These are phyloP conservation scores for Hypsizygus ulmarius DNA, from an alignment of 1,284 basidiomycete species.

Conservation along the genomic window DNA sequence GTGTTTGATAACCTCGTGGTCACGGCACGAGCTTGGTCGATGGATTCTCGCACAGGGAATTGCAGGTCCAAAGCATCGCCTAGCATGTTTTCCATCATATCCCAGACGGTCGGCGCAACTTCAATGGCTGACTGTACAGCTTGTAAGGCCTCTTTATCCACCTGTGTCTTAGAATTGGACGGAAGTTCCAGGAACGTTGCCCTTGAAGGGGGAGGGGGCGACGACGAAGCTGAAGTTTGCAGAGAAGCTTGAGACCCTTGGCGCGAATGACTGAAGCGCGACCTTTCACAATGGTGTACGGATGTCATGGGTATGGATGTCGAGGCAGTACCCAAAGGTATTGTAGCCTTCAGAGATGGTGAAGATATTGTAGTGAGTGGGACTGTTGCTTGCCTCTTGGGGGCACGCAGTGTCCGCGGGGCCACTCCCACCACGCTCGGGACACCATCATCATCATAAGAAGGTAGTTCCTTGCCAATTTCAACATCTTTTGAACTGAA, in stretches of 20 bases:
- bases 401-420: slow-evolving; percentile 44
- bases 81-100: slow-evolving; percentile 62
- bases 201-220: slow-evolving; percentile 34
- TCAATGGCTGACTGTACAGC: slow-evolving; percentile 67
- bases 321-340: slow-evolving; percentile 17
- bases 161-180: slow-evolving; percentile 50
- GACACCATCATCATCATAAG: slow-evolving; percentile 52
- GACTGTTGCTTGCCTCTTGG: slow-evolving; percentile 41
- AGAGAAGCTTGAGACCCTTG: slow-evolving; percentile 58
- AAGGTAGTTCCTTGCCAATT: slow-evolving; percentile 79
- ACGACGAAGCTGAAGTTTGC: slow-evolving; percentile 39
- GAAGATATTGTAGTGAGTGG: slow-evolving; percentile 26
- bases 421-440: slow-evolving; percentile 30
- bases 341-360: slow-evolving; percentile 18
- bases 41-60: slow-evolving; percentile 45
- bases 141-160: slow-evolving; percentile 68
- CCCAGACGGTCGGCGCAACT: slow-evolving; percentile 71
- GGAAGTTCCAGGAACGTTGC: slow-evolving; percentile 43
- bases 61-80: slow-evolving; percentile 40
- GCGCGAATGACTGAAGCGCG: slow-evolving; percentile 44
- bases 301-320: slow-evolving; percentile 8
- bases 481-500: slow-evolving; percentile 92
- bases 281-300: slow-evolving; percentile 5
- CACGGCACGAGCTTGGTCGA: slow-evolving; percentile 54
- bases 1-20: slow-evolving; percentile 57